Evolutionary conservation across 106 monocot species (phyloP), one percentile per base, ranked within the genome.

Genomic region (Hemerocallis citrina): DNA sequence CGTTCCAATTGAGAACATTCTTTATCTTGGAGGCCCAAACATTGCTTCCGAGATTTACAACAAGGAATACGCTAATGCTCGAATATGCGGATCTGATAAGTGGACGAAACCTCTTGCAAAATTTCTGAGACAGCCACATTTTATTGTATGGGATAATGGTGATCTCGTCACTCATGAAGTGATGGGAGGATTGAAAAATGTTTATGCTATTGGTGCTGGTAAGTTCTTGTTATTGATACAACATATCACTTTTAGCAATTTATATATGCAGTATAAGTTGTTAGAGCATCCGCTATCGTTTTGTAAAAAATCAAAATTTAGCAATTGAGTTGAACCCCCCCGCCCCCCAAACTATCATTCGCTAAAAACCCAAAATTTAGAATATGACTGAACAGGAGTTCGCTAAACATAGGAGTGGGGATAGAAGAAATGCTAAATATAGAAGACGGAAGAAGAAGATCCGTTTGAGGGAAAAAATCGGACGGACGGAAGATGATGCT

Each of bases 171-270:
- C 92, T 6, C 92, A 93, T 74, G 92, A 93, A 69, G 88, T 93
- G 51, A 93, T 93, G 92, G 92, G 92, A 59, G 92, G 92, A 8
- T 72, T 93, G 56, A 93, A 93, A 76, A 93, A 93, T 78, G 92
- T 93, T 5, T 93, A 93, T 67, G 92, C 92, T 23, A 93, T 93
- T 55, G 92, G 92, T 23, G 92, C 92, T 19, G 92, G 92, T 92
- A 81, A 68, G 49, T 35, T 55, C 48, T 50, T 29, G 16, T 19
- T 61, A 24, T 56, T 17, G n/a, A n/a, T n/a, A n/a, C n/a, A n/a
- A 31, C n/a, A n/a, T n/a, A n/a, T n/a, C n/a, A 6, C 15, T 38
- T 34, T 7, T 19, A 48, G 8, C 35, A 31, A 13, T 19, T 59
- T 9, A 37, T 22, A 59, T 38, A 3, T 54, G 27, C 11, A 54